These are phyloP conservation scores for Omphalea diandra DNA, from an alignment of 441 rosid genomes.

Conservation along the genomic window DNA sequence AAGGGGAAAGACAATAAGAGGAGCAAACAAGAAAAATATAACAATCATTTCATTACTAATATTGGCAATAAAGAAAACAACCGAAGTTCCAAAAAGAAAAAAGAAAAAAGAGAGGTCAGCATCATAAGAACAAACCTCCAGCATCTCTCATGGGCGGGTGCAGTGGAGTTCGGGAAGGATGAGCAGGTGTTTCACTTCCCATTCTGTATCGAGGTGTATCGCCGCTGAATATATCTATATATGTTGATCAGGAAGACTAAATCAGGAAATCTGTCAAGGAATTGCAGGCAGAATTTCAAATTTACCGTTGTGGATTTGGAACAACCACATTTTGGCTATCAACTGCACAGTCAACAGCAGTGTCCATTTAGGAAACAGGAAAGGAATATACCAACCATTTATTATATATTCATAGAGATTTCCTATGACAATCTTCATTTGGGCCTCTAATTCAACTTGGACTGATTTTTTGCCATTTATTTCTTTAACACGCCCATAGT, in stretches of 20 bases:
- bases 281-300: slow-evolving; percentile 11
- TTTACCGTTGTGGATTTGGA: slow-evolving; percentile 72
- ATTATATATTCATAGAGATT: slow-evolving; percentile 23
- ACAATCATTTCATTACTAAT: neutral
- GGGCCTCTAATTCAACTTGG: slow-evolving; percentile 90
- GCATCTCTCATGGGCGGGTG: slow-evolving; percentile 96
- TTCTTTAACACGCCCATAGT: slow-evolving; percentile 87
- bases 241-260: neutral
- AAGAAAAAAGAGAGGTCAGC: no score
- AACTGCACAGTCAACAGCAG: slow-evolving; percentile 54
- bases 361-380: slow-evolving; percentile 22
- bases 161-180: slow-evolving; percentile 91
- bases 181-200: slow-evolving; percentile 99
- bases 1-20: slow-evolving; percentile 5
- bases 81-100: slow-evolving; percentile 3
- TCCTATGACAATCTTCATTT: slow-evolving; percentile 92
- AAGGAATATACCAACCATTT: slow-evolving; percentile 5
- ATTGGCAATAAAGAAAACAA: slow-evolving; percentile 2
- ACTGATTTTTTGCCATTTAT: slow-evolving; percentile 76
- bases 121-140: slow-evolving; percentile 58
- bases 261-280: neutral
- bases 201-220: slow-evolving; percentile 75
- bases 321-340: slow-evolving; percentile 76
- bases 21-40: neutral
- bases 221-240: slow-evolving; percentile 31